Evolutionary conservation across 495 filamentous ascomycete species (phyloP).

Genomic region (Podospora tetraspora): DNA sequence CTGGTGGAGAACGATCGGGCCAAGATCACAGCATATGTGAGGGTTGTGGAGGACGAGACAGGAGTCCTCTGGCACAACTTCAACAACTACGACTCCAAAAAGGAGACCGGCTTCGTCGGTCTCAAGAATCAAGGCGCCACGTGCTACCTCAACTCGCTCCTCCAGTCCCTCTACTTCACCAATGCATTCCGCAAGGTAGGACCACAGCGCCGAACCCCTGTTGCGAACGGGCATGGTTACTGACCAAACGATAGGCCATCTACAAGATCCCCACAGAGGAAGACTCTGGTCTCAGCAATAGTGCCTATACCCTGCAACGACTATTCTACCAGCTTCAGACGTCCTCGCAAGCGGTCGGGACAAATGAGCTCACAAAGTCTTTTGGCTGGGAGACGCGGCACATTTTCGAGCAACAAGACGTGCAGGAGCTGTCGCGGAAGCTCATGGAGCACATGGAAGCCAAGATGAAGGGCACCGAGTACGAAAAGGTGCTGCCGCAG

Average conservation of each 20-base stretch:
- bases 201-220: neutral
- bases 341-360: slow-evolving; percentile 71
- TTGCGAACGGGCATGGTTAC: neutral
- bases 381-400: slow-evolving; percentile 98
- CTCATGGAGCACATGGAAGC: slow-evolving; percentile 95
- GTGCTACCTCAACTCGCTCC: slow-evolving; percentile 94
- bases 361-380: slow-evolving; percentile 85
- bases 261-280: slow-evolving; percentile 91
- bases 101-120: slow-evolving; percentile 94
- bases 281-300: slow-evolving; percentile 74
- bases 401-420: slow-evolving; percentile 98
- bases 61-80: slow-evolving; percentile 99
- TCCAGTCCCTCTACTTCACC: slow-evolving; percentile 96
- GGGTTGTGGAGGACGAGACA: slow-evolving; percentile 92
- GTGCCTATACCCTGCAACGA: slow-evolving; percentile 88
- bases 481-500: slow-evolving; percentile 83
- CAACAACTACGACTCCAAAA: slow-evolving; percentile 97
- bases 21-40: slow-evolving; percentile 87
- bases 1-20: slow-evolving; percentile 83
- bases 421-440: slow-evolving; percentile 92
- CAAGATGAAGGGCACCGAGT: slow-evolving; percentile 94
- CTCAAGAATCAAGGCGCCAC: slow-evolving; percentile 97
- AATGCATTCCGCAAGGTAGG: slow-evolving; percentile 90
- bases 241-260: slow-evolving; percentile 59
- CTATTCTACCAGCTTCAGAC: slow-evolving; percentile 94